Evolutionary conservation across 768 basidiomycete genomes (phyloP), one percentile per base, ranked within the genome.

Genomic region (Tulasnella sp.): DNA sequence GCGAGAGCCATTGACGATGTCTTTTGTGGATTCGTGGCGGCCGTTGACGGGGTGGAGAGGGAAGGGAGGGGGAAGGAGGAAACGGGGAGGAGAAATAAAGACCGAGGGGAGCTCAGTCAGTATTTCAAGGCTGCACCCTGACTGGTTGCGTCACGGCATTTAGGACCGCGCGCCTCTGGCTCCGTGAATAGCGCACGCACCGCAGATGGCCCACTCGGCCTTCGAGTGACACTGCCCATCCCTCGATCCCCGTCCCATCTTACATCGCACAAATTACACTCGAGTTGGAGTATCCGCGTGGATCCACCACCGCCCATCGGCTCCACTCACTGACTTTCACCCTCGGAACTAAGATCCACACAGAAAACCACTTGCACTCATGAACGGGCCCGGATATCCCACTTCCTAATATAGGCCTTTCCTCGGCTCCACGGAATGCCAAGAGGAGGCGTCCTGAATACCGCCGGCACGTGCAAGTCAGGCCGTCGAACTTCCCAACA

Each of bases 41-140:
- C n/a, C 28, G 76, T 50, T 9, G 11, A 14, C 31, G 48, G 41
- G 58, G 76, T n/a, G 54, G 40, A 22, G 76, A 34, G 48, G n/a
- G 76, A 6, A 14, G 82, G 82, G 83, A 40, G 22, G 31, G 0
- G 46, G 37, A 64, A 18, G 24, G 82, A 34, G 73, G 80, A 73
- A 12, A 80, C 22, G 75, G 11, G n/a, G 80, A 81, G 1, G 73
- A 22, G 80, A 14, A 72, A 37, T 28, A 69, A 28, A 75, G 74
- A 11, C 41, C 74, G 74, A 77, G 48, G 50, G 41, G 37, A 58
- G 16, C 54, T 54, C 76, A 58, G 76, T 77, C 76, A 77, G 76
- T 50, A 50, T 64, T 77, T 77, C 37, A 77, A 77, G 64, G 31
- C 64, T 2, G 64, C 12, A 69, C 64, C 64, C 64, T 69, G 60